phyloP scores from a whole-genome alignment of 106 monocot species.

The Allium cepa region DNA sequence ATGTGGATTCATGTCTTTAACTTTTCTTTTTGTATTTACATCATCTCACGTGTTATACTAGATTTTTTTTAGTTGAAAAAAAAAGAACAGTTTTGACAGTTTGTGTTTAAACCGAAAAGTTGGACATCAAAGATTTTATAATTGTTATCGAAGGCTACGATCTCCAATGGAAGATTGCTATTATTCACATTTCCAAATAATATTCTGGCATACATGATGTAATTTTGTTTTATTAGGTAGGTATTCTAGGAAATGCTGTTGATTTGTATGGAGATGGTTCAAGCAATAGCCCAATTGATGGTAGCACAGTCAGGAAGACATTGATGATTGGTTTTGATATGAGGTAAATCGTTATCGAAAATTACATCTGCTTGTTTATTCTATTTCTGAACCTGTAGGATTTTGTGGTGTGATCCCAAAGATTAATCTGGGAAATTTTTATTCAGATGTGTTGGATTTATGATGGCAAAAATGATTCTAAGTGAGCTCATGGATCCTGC shows the following conservation, averaged over 20 bases:
- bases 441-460: conserved; percentile 91
- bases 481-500: conserved; percentile 86
- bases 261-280: conserved; percentile 55
- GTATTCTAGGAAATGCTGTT: conserved; percentile 94
- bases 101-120: no score
- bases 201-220: not conserved
- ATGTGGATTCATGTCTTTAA: no score
- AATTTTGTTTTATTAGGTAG: conserved; percentile 51
- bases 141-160: no score
- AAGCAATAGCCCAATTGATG: conserved; percentile 16
- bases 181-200: no score
- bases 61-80: no score
- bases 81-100: no score
- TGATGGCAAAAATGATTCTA: conserved; percentile 96
- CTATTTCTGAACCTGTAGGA: no score
- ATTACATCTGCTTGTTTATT: no score
- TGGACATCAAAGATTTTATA: no score
- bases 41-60: no score
- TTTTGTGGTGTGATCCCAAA: not conserved
- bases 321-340: conserved; percentile 99
- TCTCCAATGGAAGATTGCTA: no score
- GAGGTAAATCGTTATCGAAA: conserved; percentile 38
- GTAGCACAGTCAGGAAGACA: conserved; percentile 56
- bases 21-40: no score
- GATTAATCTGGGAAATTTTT: not conserved